phyloP scores from a whole-genome alignment of 208 protist species.

The Trypanosoma rangeli region DNA sequence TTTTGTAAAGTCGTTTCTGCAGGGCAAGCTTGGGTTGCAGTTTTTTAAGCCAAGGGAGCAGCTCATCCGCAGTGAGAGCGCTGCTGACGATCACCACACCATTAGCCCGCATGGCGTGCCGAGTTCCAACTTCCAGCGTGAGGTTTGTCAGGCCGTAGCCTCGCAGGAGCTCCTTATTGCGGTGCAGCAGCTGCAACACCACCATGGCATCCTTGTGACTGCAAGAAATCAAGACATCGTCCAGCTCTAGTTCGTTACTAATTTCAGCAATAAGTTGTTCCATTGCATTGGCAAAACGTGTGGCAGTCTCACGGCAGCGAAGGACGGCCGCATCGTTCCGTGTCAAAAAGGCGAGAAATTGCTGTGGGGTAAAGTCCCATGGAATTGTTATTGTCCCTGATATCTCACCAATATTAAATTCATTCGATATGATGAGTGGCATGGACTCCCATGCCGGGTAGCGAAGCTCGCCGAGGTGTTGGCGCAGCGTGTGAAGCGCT shows the following conservation, averaged over 20 bases:
- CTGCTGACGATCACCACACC: constrained; percentile 83
- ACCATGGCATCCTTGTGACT: constrained; percentile 67
- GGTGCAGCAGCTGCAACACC: constrained; percentile 69
- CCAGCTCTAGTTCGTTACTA: constrained; percentile 63
- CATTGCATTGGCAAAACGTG: constrained; percentile 56
- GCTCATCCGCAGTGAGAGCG: constrained; percentile 42
- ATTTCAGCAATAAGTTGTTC: constrained; percentile 84
- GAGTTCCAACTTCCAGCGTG: constrained; percentile 78
- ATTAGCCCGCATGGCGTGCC: constrained; percentile 82
- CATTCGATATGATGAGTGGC: constrained; percentile 80
- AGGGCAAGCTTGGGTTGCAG: constrained; percentile 73
- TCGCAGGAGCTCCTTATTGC: constrained; percentile 73
- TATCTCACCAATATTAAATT: constrained; percentile 76
- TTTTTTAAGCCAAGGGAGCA: constrained; percentile 67
- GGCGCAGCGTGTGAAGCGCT: constrained; percentile 82
- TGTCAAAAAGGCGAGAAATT: constrained; percentile 84
- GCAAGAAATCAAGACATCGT: constrained; percentile 92
- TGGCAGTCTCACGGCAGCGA: constrained; percentile 43
- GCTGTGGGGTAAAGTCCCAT: constrained; percentile 82
- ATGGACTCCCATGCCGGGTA: constrained; percentile 89
- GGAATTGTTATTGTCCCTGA: constrained; percentile 81
- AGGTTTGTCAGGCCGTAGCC: constrained; percentile 70
- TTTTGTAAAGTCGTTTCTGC: constrained; percentile 81
- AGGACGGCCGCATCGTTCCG: constrained; percentile 72
- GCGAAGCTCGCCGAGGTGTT: constrained; percentile 77